phyloP scores from a whole-genome alignment of 768 basidiomycete genomes.

The Kwoniella sp. region DNA sequence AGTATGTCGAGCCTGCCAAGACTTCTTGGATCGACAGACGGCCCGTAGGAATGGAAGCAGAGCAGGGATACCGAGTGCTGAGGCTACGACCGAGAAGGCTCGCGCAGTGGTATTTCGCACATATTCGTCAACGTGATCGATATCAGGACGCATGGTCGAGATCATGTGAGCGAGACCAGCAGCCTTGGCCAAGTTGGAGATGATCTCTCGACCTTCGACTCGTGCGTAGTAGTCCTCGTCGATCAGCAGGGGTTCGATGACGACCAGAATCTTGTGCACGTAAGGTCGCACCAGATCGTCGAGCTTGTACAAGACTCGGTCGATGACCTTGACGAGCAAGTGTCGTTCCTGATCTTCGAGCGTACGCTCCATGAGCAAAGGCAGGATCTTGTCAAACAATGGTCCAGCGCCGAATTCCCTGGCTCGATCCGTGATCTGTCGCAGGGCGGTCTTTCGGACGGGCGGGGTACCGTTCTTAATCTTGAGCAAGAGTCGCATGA shows the following conservation, averaged over 20 bases:
- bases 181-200: conserved; percentile 96
- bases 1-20: conserved; percentile 98
- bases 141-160: conserved; percentile 99
- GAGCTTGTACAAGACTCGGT: conserved; percentile 95
- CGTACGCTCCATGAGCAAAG: conserved; percentile 77
- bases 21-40: conserved; percentile 97
- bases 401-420: conserved; percentile 97
- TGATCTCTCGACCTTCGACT: conserved; percentile 98
- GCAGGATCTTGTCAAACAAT: conserved; percentile 96
- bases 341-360: conserved; percentile 98
- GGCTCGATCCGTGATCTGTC: conserved; percentile 98
- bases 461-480: conserved; percentile 99
- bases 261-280: conserved; percentile 98
- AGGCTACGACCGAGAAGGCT: conserved; percentile 97
- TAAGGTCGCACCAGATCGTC: conserved; percentile 98
- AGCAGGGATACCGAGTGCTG: conserved; percentile 94
- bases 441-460: conserved; percentile 91
- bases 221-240: conserved; percentile 81
- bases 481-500: conserved; percentile 94
- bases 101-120: conserved; percentile 98
- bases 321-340: conserved; percentile 96
- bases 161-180: conserved; percentile 99
- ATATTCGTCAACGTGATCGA: conserved; percentile 98
- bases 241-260: conserved; percentile 96
- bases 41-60: conserved; percentile 97